Evolutionary conservation across 2,329 filamentous ascomycete species (phyloP).

Genomic region (Cytospora piceae): DNA sequence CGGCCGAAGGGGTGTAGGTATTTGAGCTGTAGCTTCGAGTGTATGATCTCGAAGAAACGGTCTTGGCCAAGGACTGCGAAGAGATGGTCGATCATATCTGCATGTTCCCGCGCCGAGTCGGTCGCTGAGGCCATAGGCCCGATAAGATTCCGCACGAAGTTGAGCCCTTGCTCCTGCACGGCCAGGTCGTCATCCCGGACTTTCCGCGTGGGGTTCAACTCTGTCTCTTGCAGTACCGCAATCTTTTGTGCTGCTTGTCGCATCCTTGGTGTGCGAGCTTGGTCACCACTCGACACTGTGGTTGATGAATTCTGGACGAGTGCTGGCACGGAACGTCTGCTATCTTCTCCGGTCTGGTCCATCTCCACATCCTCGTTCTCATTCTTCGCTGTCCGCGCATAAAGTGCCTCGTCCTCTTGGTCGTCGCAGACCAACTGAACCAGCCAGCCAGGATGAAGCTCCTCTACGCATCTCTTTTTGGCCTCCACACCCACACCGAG

Average conservation of each 20-base stretch:
- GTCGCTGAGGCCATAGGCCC: conserved; percentile 60
- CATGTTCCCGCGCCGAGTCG: conserved; percentile 54
- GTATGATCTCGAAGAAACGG: conserved; percentile 78
- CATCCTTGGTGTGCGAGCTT: conserved; percentile 46
- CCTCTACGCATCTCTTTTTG: conserved; percentile 77
- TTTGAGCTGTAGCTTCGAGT: conserved; percentile 73
- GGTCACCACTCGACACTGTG: conserved; percentile 31
- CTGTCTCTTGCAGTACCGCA: conserved; percentile 61
- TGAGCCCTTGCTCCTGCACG: conserved; percentile 88
- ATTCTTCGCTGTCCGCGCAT: conserved; percentile 35
- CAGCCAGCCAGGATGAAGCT: conserved; percentile 79
- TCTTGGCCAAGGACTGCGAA: conserved; percentile 76
- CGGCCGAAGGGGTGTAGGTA: conserved; percentile 57
- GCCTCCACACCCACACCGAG: conserved; percentile 70
- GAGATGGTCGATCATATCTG: conserved; percentile 82
- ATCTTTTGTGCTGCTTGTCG: conserved; percentile 56
- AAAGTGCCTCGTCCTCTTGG: conserved; percentile 56
- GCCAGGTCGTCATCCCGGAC: conserved; percentile 77
- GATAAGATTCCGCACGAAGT: conserved; percentile 89
- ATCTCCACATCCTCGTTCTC: conserved; percentile 59
- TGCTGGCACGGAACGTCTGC: conserved; percentile 32
- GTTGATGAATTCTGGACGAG: conserved; percentile 31
- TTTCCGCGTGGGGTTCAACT: conserved; percentile 69
- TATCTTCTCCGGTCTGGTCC: conserved; percentile 51
- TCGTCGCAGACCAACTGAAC: conserved; percentile 74